Evolutionary conservation across 148 eudicot genomes (phyloP).

Genomic region (Fallopia convolvulus): DNA sequence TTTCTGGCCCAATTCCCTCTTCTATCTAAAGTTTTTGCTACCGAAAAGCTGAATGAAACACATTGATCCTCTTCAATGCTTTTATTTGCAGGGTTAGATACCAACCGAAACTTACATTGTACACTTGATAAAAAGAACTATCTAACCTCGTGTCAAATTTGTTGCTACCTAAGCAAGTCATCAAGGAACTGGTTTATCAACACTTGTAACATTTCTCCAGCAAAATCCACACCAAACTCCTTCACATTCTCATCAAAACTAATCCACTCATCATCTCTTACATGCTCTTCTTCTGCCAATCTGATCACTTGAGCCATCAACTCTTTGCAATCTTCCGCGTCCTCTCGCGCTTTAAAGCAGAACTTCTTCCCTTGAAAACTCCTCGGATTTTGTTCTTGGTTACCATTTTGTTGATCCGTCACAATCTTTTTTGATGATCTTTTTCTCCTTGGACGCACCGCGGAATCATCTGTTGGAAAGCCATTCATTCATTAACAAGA

Average conservation of each 20-base stretch:
- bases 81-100: no score
- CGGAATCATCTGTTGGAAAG: neutral
- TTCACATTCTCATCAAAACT: conserved; percentile 15
- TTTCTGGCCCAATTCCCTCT: no score
- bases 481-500: conserved; percentile 1
- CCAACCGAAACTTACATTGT: neutral
- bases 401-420: neutral
- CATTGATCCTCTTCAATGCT: no score
- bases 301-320: conserved; percentile 21
- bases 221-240: conserved; percentile 16
- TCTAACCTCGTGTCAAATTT: neutral
- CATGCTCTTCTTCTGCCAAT: conserved; percentile 30
- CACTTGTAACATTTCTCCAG: conserved; percentile 30
- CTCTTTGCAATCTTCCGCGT: conserved; percentile 13
- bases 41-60: no score
- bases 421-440: neutral
- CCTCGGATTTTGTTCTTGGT: neutral
- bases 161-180: neutral
- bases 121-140: neutral
- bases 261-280: conserved; percentile 21
- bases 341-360: neutral
- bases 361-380: neutral
- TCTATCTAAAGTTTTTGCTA: neutral
- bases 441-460: neutral
- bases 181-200: conserved; percentile 15